Conservation (phyloP, 805 yeast species). For the Kodamaea kakaduensis region DNA sequence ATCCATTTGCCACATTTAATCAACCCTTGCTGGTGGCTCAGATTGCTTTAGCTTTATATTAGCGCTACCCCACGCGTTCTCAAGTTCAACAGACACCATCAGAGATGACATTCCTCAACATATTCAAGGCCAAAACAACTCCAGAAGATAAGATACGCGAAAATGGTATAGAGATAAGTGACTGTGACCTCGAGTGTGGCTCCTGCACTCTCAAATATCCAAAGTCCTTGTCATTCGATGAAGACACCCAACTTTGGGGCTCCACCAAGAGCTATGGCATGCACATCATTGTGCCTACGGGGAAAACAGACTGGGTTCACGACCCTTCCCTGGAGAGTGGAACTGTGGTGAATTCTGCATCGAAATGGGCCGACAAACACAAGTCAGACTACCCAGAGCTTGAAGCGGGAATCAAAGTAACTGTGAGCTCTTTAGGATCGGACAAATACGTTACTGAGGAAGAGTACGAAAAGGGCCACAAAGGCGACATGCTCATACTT, state of each 20-base stretch:
- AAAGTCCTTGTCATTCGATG: slow-evolving; percentile 40
- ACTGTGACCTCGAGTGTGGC: slow-evolving; percentile 51
- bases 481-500: slow-evolving; percentile 60
- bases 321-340: slow-evolving; percentile 52
- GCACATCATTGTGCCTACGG: slow-evolving; percentile 81
- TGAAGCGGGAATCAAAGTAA: slow-evolving; percentile 40
- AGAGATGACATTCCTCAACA: slow-evolving; percentile 4
- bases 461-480: slow-evolving; percentile 38
- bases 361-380: slow-evolving; percentile 29
- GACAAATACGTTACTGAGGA: slow-evolving; percentile 39
- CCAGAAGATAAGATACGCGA: slow-evolving; percentile 6
- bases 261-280: slow-evolving; percentile 65
- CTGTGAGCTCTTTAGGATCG: slow-evolving; percentile 53
- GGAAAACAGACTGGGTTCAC: slow-evolving; percentile 78
- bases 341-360: slow-evolving; percentile 45
- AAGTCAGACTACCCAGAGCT: slow-evolving; percentile 16
- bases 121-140: slow-evolving; percentile 2
- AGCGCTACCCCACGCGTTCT: no score
- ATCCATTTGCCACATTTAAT: no score
- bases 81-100: no score
- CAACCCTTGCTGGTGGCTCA: no score
- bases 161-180: slow-evolving; percentile 34
- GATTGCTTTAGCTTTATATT: no score
- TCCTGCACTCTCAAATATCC: slow-evolving; percentile 56
- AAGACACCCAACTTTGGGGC: slow-evolving; percentile 53